A percentile compares a stretch with the other conserved stretches of the same genome.
phyloP scores from a whole-genome alignment of 2,329 filamentous ascomycete species.

The Arthrobotrys megalospora region DNA sequence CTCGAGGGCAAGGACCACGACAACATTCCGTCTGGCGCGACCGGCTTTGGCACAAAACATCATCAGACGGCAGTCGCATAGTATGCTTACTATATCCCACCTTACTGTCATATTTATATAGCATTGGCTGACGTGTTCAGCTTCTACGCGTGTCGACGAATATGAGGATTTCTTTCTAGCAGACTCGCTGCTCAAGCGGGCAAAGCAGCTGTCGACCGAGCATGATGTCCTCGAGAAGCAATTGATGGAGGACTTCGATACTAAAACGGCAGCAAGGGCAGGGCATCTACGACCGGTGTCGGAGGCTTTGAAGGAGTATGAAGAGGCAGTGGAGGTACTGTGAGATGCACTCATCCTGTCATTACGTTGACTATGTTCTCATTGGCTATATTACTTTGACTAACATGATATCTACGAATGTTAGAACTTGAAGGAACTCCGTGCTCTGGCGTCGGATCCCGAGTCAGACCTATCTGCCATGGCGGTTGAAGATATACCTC shows the following conservation, averaged over 20 bases:
- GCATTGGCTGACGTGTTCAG: conserved; percentile 33
- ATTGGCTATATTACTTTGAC: neutral
- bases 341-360: conserved; percentile 67
- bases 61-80: conserved; percentile 32
- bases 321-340: conserved; percentile 72
- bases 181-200: conserved; percentile 74
- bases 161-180: conserved; percentile 56
- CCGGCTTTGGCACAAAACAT: conserved; percentile 33
- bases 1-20: conserved; percentile 13
- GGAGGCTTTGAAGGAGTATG: conserved; percentile 74
- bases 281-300: conserved; percentile 76
- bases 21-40: conserved; percentile 11
- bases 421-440: conserved; percentile 78
- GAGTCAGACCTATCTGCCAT: conserved; percentile 75
- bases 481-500: conserved; percentile 78
- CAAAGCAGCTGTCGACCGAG: conserved; percentile 73
- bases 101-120: neutral
- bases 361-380: neutral
- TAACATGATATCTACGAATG: conserved; percentile 56
- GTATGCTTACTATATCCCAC: conserved; percentile 19
- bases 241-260: conserved; percentile 73
- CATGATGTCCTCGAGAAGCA: conserved; percentile 72
- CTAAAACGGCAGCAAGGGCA: conserved; percentile 73
- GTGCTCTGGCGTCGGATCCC: conserved; percentile 80
- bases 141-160: conserved; percentile 10